Percentiles rank a stretch among this genome's conserved stretches.
phyloP scores from a whole-genome alignment of 192 early-diverging fungal species.

The Backusella circina region DNA sequence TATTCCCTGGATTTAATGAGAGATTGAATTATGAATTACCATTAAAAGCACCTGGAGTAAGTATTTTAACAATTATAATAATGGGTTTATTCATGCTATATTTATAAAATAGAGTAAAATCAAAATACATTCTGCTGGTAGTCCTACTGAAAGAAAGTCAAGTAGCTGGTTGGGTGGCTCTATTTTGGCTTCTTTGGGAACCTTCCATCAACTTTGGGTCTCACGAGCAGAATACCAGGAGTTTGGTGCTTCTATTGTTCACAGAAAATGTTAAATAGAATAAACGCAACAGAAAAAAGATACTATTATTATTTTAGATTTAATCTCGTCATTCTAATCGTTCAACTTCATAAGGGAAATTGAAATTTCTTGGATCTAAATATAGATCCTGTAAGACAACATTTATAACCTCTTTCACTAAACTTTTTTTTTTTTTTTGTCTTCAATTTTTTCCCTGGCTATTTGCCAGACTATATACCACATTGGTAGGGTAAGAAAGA shows the following conservation, averaged over 20 bases:
- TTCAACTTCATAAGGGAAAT: too few species aligned
- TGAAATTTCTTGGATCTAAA: too few species aligned
- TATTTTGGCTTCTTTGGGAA: slow-evolving; percentile 89
- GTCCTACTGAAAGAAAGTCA: slow-evolving; percentile 81
- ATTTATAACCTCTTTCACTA: too few species aligned
- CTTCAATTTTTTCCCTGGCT: too few species aligned
- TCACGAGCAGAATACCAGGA: slow-evolving; percentile 95
- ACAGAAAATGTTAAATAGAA: slow-evolving; percentile 70
- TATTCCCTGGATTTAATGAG: slow-evolving; percentile 86
- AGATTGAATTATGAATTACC: slow-evolving; percentile 73
- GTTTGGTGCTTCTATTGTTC: slow-evolving; percentile 75
- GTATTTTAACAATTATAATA: slow-evolving; percentile 13
- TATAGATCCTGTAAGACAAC: too few species aligned
- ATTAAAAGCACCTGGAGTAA: slow-evolving; percentile 63
- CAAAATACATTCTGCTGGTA: slow-evolving; percentile 77
- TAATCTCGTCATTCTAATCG: too few species aligned
- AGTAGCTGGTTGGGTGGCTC: slow-evolving; percentile 98
- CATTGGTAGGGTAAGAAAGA: too few species aligned
- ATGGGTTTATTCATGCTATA: not conserved
- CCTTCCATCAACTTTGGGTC: slow-evolving; percentile 99
- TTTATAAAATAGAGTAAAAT: slow-evolving; percentile 62
- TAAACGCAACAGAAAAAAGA: not conserved
- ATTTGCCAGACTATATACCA: too few species aligned
- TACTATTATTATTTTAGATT: not conserved
- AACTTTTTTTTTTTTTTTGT: too few species aligned